Evolutionary conservation across 106 monocot species (phyloP).

Genomic region (Chionographis japonica): DNA sequence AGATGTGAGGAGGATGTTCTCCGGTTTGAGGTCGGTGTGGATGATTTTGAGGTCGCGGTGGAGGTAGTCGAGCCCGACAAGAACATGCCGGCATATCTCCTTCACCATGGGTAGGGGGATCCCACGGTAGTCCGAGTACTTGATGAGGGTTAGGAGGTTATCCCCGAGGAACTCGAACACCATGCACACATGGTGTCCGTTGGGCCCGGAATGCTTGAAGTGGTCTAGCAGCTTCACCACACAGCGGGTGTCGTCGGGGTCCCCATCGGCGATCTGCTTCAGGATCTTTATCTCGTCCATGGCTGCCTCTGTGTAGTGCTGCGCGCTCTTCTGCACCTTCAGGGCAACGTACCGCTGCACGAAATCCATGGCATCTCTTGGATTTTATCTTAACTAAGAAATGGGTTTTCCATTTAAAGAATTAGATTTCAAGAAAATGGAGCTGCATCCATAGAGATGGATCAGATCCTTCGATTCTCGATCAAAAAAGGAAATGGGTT

Average conservation of each 20-base stretch:
- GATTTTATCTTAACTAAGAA: too few species aligned
- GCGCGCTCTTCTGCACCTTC: constrained; percentile 99
- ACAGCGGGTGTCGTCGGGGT: constrained; percentile 62
- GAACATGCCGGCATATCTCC: constrained; percentile 79
- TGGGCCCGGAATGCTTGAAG: constrained; percentile 97
- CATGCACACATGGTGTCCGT: constrained; percentile 97
- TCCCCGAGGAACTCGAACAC: constrained; percentile 96
- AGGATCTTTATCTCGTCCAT: constrained; percentile 99
- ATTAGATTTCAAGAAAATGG: neutral
- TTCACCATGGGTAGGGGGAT: constrained; percentile 75
- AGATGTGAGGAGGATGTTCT: constrained; percentile 79
- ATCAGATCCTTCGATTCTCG: too few species aligned
- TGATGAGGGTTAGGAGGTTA: constrained; percentile 91
- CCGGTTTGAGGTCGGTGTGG: constrained; percentile 97
- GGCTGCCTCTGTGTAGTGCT: constrained; percentile 96
- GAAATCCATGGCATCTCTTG: too few species aligned
- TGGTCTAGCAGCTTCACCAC: constrained; percentile 98
- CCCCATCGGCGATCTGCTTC: constrained; percentile 92
- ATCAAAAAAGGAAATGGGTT: too few species aligned
- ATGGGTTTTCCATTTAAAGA: too few species aligned
- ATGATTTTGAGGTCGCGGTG: constrained; percentile 85
- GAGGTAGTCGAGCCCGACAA: constrained; percentile 84
- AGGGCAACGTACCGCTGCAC: constrained; percentile 85
- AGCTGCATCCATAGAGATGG: too few species aligned
- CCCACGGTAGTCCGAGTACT: constrained; percentile 86